Base-by-base conservation (phyloP, 345 rosid genomes). In the Corchorus olitorius region DNA sequence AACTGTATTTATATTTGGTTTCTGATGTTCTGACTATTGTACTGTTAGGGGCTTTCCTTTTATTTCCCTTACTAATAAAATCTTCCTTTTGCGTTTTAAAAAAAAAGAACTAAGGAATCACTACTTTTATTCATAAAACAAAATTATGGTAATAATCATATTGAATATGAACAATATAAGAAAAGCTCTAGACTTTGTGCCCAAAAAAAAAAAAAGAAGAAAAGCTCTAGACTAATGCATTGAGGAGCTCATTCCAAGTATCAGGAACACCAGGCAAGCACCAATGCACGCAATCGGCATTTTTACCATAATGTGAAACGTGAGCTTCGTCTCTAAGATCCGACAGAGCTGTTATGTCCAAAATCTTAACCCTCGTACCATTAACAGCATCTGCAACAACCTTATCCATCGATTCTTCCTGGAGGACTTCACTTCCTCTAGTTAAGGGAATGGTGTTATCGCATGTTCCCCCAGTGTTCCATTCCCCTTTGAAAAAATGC, bases 261-360 rank as follows among this genome's bases (percentile, higher is more conserved):
- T 85, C 88, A 0, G 90, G 88, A 73, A 88, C 78, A 11, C 91
- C 89, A 4, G 88, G 86, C 60, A 87, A 76, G 76, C 88, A 87
- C 88, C 86, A 82, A 62, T 87, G 86, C 81, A 87, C 67, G 81
- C 87, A 83, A 53, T 83, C 83, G 39, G 46, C 48, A 60, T 60
- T 77, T 7, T 59, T 46, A 43, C 73, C 78, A 65, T 79, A 85
- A 50, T 46, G 75, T 5, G 84, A 78, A 39, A 83, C 70, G 68
- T 82, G 84, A n/a, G 81, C 86, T 56, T 85, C 83, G 27, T 83
- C 83, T 75, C 86, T 80, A 60, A 85, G 59, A 48, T 76, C 62
- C 2, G 86, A 80, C 13, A 71, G 64, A 14, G 70, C 81, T 5
- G 76, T 83, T 39, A 85, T 71, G 56, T 78, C 82, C 76, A 85